Base-by-base conservation (phyloP, 768 basidiomycete species). In the Russula emetica region DNA sequence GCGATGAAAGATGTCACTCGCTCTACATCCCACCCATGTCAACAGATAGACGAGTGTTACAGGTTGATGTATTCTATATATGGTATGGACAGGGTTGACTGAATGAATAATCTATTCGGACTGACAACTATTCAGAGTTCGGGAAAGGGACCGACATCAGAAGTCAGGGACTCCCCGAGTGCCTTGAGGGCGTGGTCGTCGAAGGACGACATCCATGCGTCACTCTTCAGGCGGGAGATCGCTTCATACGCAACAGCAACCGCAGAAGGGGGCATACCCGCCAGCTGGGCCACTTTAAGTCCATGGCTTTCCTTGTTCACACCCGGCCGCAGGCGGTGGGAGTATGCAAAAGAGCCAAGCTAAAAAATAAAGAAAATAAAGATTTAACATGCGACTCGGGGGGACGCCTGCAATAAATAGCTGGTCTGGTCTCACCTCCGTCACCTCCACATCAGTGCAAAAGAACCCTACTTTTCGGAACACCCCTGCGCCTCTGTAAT, bases 261-360 rank as follows among this genome's bases (percentile, higher is more conserved):
- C 1, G 83, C 86, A 8, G 79, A 71, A 10, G 76, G 64, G 0
- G 94, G 94, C 77, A 97, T 83, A 13, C 93, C 92, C 20, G 93
- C 94, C 14, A 96, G 75, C 52, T 87, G 83, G 11, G 95, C 95
- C 32, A 95, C 92, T 72, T 92, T 92, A 59, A 97, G 74, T 0
- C 91, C 95, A 71, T 97, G 95, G 57, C 94, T 95, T 68, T 95
- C 84, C 60, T 86, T 82, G 73, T 95, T 98, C 58, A 98, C 85
- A 0, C 95, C 95, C 5, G 88, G 87, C 52, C 79, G 77, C 45
- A 98, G 75, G 36, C 82, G 82, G 71, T 97, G 92, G 9, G 90
- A 87, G 72, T 95, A 98, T 0, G 89, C 77, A 73, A 96, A 95
- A 61, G 83, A 84, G 14, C 80, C 83, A 68, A 89, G 85, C 91